phyloP scores from a whole-genome alignment of 2,329 filamentous ascomycete species.

The Xylaria sp. region DNA sequence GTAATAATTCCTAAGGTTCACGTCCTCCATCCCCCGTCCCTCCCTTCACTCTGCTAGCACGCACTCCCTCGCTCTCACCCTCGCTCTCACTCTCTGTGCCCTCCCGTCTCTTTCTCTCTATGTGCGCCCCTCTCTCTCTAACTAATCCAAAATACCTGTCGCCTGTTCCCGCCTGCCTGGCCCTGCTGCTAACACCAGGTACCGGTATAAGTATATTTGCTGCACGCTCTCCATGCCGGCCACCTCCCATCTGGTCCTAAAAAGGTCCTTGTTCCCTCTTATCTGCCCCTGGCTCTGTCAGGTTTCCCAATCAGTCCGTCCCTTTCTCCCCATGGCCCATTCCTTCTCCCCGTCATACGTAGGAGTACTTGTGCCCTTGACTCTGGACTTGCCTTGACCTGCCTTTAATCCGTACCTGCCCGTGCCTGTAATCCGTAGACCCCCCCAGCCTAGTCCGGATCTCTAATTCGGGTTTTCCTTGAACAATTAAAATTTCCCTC shows the following conservation, averaged over 20 bases:
- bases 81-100: background rate
- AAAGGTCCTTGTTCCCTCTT: background rate
- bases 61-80: background rate
- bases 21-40: constrained; percentile 6
- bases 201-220: too few relatives aligned
- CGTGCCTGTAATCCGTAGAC: background rate
- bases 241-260: constrained; percentile 2
- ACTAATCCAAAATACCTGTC: too few relatives aligned
- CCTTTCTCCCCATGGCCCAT: constrained; percentile 9
- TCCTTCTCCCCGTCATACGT: constrained; percentile 12
- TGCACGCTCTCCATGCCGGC: constrained; percentile 2
- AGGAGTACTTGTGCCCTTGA: constrained; percentile 8
- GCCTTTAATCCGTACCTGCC: too few relatives aligned
- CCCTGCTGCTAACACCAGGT: too few relatives aligned
- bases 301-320: constrained; percentile 22
- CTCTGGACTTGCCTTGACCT: background rate
- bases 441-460: constrained; percentile 33
- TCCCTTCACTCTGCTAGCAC: constrained; percentile 17
- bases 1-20: constrained; percentile 17
- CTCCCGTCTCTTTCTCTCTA: constrained; percentile 4
- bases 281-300: constrained; percentile 8
- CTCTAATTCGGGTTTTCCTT: constrained; percentile 33
- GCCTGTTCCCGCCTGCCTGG: too few relatives aligned
- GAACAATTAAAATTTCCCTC: constrained; percentile 37
- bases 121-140: constrained; percentile 10